Evolutionary conservation across 2,329 filamentous ascomycete species (phyloP).

Genomic region (Penicillium sp.): DNA sequence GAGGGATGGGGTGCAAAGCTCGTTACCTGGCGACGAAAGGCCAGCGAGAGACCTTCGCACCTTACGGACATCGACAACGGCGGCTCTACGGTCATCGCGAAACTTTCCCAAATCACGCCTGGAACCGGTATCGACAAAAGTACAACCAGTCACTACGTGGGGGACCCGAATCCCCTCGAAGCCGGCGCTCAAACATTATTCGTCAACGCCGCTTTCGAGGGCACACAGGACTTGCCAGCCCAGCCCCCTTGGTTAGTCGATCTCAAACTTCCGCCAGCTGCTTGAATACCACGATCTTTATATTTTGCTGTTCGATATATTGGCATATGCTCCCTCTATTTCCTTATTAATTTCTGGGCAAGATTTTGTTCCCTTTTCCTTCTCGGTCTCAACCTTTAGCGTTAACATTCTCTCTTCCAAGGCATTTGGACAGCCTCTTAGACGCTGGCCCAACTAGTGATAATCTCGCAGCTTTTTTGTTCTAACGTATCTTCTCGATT

Average conservation of each 20-base stretch:
- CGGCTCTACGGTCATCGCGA: constrained; percentile 42
- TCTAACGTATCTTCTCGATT: too few relatives aligned
- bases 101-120: constrained; percentile 16
- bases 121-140: constrained; percentile 26
- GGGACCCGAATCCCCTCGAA: constrained; percentile 36
- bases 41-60: constrained; percentile 46
- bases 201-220: constrained; percentile 63
- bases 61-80: constrained; percentile 54
- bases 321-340: too few relatives aligned
- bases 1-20: constrained; percentile 63
- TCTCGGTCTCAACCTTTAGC: too few relatives aligned
- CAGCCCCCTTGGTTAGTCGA: constrained; percentile 62
- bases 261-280: constrained; percentile 44
- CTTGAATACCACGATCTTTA: background rate
- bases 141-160: constrained; percentile 47
- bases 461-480: too few relatives aligned
- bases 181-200: constrained; percentile 60
- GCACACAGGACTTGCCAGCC: constrained; percentile 29
- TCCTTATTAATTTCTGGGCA: too few relatives aligned
- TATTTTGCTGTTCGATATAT: too few relatives aligned
- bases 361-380: too few relatives aligned
- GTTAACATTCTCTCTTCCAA: too few relatives aligned
- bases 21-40: constrained; percentile 54
- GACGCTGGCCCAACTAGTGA: too few relatives aligned
- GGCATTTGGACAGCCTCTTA: too few relatives aligned